phyloP scores from a whole-genome alignment of 768 basidiomycete genomes.

The Boletus patriciae region DNA sequence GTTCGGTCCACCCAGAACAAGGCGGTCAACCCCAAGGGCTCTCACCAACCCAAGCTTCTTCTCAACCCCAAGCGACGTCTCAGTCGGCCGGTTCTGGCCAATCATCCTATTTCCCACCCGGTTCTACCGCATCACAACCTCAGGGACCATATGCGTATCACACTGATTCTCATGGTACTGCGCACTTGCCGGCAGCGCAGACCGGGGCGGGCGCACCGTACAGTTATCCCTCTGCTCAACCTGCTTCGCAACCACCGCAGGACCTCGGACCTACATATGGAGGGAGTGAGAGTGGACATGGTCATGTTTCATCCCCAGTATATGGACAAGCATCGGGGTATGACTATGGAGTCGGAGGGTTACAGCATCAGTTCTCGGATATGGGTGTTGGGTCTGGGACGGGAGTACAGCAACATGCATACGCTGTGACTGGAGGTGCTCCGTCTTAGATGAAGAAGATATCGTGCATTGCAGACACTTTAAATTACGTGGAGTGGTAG shows the following conservation, averaged over 20 bases:
- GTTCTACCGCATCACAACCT: constrained; percentile 10
- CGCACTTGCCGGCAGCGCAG: constrained; percentile 6
- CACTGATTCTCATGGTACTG: constrained; percentile 9
- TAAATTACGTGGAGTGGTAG: not conserved
- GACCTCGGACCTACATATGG: constrained; percentile 12
- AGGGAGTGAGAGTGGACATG: constrained; percentile 24
- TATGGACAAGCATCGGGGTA: constrained; percentile 23
- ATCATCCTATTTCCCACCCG: constrained; percentile 13
- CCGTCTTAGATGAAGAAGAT: constrained; percentile 11
- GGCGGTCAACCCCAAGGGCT: constrained; percentile 8
- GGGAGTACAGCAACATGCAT: constrained; percentile 24
- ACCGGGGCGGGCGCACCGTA: constrained; percentile 13
- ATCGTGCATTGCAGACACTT: not conserved
- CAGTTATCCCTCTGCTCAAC: constrained; percentile 16
- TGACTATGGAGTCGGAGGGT: constrained; percentile 22
- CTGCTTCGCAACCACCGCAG: constrained; percentile 18
- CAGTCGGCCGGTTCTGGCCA: constrained; percentile 15
- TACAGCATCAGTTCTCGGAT: constrained; percentile 35
- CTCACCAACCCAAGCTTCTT: constrained; percentile 15
- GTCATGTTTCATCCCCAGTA: constrained; percentile 18
- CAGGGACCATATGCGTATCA: constrained; percentile 25
- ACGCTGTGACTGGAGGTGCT: constrained; percentile 20
- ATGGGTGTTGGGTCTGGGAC: constrained; percentile 27
- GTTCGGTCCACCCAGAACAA: constrained; percentile 8
- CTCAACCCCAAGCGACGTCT: constrained; percentile 18